Base-by-base conservation (phyloP, 805 yeast genomes). In the Groenewaldozyma tartarivorans region DNA sequence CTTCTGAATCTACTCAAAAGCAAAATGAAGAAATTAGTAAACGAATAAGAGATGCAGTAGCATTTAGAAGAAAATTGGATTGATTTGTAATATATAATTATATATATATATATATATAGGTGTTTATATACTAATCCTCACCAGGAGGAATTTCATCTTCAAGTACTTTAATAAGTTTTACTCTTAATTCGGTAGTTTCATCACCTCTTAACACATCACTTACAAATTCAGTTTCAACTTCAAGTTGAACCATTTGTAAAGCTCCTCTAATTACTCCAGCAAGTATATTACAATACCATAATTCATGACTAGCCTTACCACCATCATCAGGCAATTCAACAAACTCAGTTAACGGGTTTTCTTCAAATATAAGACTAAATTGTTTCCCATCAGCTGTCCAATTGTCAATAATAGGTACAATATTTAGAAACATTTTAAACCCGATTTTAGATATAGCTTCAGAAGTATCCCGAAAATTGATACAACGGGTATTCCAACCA, bases 81-180 rank as follows among this genome's bases (percentile, higher is more conserved):
- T 15, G 17, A 38, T 5, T 26, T 31, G 16, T 34, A 18, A 21
- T 15, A 37, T 13, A 24, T 36, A 35, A n/a, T 35, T 21, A 4
- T 18, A 4, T 27, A 6, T 36, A 13, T 36, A 13, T 11, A 5
- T 24, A 33, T 3, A 36, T 3, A 3, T 22, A 7, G 24, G 5
- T 9, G 15, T 35, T 27, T 36, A 7, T 17, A 26, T 36, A 26
- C 32, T 33, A 53, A 33, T 88, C 96, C 60, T 92, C 97, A 19
- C 97, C 98, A 4, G 94, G 94, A 11, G 98, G 98, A 35, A 92
- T 81, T 64, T 92, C 98, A 57, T 92, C 98, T 55, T 82, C 86
- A 50, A 90, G 65, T 2, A 86, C 72, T 52, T 72, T 79, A 36
- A 77, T 66, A 48, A 92, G 66, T 52, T 77, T 77, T 35, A 92